Base-by-base conservation (phyloP, 768 basidiomycete species). In the Pleurotus tuber-regium region DNA sequence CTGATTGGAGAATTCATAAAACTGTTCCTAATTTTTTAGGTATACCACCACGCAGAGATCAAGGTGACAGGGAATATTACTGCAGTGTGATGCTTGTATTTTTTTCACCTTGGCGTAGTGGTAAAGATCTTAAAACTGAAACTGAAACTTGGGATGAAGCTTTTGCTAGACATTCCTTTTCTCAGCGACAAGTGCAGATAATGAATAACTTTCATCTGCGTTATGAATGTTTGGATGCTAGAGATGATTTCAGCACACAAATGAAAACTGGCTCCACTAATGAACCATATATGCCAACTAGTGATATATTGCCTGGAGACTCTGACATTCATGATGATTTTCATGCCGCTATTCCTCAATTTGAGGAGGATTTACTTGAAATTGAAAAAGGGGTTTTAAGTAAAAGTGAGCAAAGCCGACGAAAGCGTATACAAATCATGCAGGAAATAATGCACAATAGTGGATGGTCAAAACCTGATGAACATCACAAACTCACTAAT, bases 21-120 rank as follows among this genome's bases (percentile, higher is more conserved):
- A 3, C 33, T 6, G 52, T 68, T 3, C 63, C 65, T 10, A 68
- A 71, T 46, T 67, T 72, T 56, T 43, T 65, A 4, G 67, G 66
- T 3, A 57, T 53, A 8, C 42, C 70, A n/a, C 70, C 68, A 9
- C n/a, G 68, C 12, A 21, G 30, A 40, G 69, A 70, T 53, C 48
- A 57, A 36, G 68, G 66, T 8, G 64, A 70, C 50, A 18, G 62
- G n/a, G 69, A 69, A 38, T 62, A 60, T n/a, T 71, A 70, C 49
- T 66, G 64, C 50, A 39, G 35, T 21, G 58, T 65, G 1, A 69
- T 73, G 66, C 42, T 70, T 1, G 62, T 64, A 2, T 30, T 71
- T 1, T 71, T 70, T 46, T 60, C 64, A 30, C 68, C 69, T 2
- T 68, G 68, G 66, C 51, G 66, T 24, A 54, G 53, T 12, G 64